Percentiles rank a stretch among this genome's conserved stretches.
Conservation (phyloP, 768 basidiomycete species). For the Mycena vitilis region DNA sequence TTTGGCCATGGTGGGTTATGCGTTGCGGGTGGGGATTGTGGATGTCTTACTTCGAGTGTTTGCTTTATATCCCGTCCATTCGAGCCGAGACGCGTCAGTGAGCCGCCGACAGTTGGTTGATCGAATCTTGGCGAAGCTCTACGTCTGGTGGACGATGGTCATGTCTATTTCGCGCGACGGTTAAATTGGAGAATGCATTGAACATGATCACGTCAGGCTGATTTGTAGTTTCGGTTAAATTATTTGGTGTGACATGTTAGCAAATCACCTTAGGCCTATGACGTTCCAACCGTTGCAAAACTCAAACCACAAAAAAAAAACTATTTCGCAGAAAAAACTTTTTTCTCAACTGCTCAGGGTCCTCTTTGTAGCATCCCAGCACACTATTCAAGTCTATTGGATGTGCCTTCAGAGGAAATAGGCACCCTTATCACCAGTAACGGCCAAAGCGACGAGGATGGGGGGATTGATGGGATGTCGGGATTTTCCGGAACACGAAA, state of each 20-base stretch:
- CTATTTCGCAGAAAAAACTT: background rate
- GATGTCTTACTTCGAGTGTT: background rate
- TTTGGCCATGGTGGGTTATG: conserved; percentile 20
- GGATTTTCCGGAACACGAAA: too few relatives aligned
- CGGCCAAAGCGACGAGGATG: too few relatives aligned
- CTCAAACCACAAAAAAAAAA: too few relatives aligned
- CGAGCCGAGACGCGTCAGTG: conserved; percentile 1
- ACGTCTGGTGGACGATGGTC: background rate
- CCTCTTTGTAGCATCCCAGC: too few relatives aligned
- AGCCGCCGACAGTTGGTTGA: background rate
- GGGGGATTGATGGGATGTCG: too few relatives aligned
- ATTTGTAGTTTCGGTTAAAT: background rate
- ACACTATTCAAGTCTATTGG: too few relatives aligned
- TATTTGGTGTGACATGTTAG: background rate
- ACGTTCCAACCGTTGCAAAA: too few relatives aligned
- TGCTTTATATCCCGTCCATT: background rate
- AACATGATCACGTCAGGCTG: background rate
- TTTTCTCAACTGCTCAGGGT: too few relatives aligned
- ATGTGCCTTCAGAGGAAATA: too few relatives aligned
- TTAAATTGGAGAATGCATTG: background rate
- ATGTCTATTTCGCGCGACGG: background rate
- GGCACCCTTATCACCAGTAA: too few relatives aligned
- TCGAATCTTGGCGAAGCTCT: background rate
- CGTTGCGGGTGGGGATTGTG: background rate
- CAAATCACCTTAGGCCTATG: too few relatives aligned